A percentile compares a stretch with the other conserved stretches of the same genome.
These are phyloP conservation scores for Leccinum arenicola DNA, from an alignment of 768 basidiomycete species.

Conservation along the genomic window DNA sequence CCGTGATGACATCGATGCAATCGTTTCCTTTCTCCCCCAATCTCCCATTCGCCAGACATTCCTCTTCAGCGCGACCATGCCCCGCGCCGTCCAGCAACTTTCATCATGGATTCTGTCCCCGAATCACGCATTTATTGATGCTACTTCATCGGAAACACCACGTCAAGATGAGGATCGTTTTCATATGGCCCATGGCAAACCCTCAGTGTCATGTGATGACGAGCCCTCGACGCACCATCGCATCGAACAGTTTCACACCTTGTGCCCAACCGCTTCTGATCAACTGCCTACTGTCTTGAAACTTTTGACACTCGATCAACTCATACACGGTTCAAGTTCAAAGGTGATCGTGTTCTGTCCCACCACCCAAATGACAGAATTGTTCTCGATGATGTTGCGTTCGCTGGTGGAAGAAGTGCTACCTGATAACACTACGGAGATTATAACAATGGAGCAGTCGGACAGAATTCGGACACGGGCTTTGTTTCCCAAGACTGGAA, in stretches of 20 bases:
- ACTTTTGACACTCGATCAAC: slow-evolving; percentile 85
- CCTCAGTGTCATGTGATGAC: not conserved
- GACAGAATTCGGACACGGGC: slow-evolving; percentile 27
- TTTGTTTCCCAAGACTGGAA: slow-evolving; percentile 11
- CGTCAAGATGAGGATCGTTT: not conserved
- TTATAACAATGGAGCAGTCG: slow-evolving; percentile 56
- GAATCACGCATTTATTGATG: slow-evolving; percentile 72
- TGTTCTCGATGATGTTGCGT: slow-evolving; percentile 63
- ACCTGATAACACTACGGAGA: slow-evolving; percentile 51
- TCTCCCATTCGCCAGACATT: slow-evolving; percentile 79
- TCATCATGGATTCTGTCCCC: slow-evolving; percentile 56
- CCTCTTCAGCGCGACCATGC: slow-evolving; percentile 88
- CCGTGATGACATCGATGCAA: slow-evolving; percentile 78
- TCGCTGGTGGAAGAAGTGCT: slow-evolving; percentile 43
- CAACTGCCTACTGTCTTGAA: slow-evolving; percentile 79
- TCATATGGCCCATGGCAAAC: not conserved
- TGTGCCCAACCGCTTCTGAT: slow-evolving; percentile 59
- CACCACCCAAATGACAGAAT: slow-evolving; percentile 81
- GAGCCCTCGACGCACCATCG: slow-evolving; percentile 59
- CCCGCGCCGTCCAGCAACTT: slow-evolving; percentile 65
- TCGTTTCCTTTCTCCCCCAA: slow-evolving; percentile 59
- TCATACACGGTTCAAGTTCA: slow-evolving; percentile 58
- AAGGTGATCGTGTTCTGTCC: slow-evolving; percentile 83
- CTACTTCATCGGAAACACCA: slow-evolving; percentile 48
- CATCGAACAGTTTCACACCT: slow-evolving; percentile 80